Evolutionary conservation across 139 green algal species (phyloP).

Genomic region (Nannochloris sp.): DNA sequence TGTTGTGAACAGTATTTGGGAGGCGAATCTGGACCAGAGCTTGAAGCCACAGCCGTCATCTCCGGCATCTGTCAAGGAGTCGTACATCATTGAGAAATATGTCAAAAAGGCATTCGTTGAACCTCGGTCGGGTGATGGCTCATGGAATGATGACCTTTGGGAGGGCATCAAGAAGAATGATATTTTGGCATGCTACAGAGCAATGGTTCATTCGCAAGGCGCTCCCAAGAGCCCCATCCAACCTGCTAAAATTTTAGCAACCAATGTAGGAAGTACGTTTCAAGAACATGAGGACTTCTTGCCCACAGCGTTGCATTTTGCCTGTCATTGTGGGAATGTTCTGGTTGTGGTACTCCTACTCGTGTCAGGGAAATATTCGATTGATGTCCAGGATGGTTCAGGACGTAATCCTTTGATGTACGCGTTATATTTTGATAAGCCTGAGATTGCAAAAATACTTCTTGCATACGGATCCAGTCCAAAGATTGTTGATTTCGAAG

Average conservation of each 20-base stretch:
- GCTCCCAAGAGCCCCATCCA: background rate
- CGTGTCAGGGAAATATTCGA: slow-evolving; percentile 13
- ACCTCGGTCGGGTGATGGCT: background rate
- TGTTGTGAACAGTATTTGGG: slow-evolving; percentile 35
- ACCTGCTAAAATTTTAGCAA: too few species aligned
- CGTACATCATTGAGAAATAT: slow-evolving; percentile 24
- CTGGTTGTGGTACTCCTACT: slow-evolving; percentile 21
- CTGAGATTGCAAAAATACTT: slow-evolving; percentile 6
- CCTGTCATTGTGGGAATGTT: background rate
- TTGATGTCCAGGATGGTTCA: slow-evolving; percentile 18
- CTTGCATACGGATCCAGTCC: background rate
- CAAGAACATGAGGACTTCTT: background rate
- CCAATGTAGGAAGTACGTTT: background rate
- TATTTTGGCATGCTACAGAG: slow-evolving; percentile 5
- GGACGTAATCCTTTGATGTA: slow-evolving; percentile 19
- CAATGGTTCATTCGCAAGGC: background rate
- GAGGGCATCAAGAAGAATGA: slow-evolving; percentile 11
- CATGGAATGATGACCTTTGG: slow-evolving; percentile 15
- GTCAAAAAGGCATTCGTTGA: slow-evolving; percentile 1
- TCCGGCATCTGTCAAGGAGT: slow-evolving; percentile 12
- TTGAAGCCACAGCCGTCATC: slow-evolving; percentile 7
- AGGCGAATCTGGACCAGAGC: slow-evolving; percentile 10
- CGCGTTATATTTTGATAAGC: slow-evolving; percentile 5
- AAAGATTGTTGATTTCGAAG: background rate
- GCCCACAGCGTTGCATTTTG: slow-evolving; percentile 1